phyloP scores from a whole-genome alignment of 2,329 filamentous ascomycete species.

The Didymella keratinophila region DNA sequence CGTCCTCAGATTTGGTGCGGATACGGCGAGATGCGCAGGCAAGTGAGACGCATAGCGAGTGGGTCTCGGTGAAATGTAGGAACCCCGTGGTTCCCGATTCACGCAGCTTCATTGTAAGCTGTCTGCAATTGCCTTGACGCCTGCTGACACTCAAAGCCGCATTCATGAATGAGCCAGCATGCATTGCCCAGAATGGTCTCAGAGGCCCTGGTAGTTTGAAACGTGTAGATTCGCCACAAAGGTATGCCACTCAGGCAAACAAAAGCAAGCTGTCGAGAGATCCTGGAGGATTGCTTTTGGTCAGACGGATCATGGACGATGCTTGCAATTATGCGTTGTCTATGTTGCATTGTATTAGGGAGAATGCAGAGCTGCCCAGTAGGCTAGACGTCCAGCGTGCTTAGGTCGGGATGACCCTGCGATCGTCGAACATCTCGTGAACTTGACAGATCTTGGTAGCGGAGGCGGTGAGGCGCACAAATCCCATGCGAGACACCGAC shows the following conservation, averaged over 20 bases:
- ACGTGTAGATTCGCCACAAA: not conserved
- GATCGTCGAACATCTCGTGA: constrained; percentile 26
- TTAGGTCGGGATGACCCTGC: constrained; percentile 31
- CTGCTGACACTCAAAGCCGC: not conserved
- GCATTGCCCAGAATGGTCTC: too few species aligned
- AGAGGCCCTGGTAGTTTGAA: not conserved
- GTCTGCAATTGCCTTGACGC: not conserved
- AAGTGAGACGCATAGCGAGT: not conserved
- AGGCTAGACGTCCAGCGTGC: constrained; percentile 5
- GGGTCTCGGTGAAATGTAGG: constrained; percentile 1
- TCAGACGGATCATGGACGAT: not conserved
- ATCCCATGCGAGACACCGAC: constrained; percentile 16
- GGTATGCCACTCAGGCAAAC: not conserved
- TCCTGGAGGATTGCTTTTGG: not conserved
- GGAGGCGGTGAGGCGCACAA: constrained; percentile 11
- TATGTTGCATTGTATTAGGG: constrained; percentile 10
- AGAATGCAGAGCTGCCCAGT: constrained; percentile 31
- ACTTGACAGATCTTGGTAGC: constrained; percentile 15
- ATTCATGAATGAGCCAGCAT: not conserved
- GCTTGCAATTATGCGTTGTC: constrained; percentile 10
- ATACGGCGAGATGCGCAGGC: not conserved
- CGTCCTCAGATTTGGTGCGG: not conserved
- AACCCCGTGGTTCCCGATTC: not conserved
- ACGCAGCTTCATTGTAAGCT: not conserved
- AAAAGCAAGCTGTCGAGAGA: not conserved